phyloP scores from a whole-genome alignment of 805 yeast genomes.

The Cyberlindnera mississippiensis region DNA sequence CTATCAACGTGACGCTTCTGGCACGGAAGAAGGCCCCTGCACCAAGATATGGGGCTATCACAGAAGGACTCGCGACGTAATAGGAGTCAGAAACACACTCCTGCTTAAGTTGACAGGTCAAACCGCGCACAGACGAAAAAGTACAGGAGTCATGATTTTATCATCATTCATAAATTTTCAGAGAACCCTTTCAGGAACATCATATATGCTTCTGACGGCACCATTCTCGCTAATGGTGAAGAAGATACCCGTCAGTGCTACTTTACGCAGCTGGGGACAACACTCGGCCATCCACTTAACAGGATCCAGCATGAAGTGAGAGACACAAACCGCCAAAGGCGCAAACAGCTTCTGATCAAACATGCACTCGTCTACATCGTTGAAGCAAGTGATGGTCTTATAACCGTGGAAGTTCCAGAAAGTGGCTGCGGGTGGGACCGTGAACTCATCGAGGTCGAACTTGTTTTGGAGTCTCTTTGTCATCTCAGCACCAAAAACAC shows the following conservation, averaged over 20 bases:
- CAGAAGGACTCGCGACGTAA: no score
- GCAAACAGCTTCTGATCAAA: constrained; percentile 42
- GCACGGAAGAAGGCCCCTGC: no score
- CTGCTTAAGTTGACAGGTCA: no score
- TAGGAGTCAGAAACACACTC: no score
- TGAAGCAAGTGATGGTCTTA: constrained; percentile 37
- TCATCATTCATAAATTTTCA: neutral
- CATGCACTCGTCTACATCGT: constrained; percentile 34
- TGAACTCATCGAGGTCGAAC: constrained; percentile 31
- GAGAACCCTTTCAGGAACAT: constrained; percentile 10
- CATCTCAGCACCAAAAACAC: constrained; percentile 45
- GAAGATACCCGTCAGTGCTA: constrained; percentile 39
- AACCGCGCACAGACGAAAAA: no score
- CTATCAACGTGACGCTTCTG: no score
- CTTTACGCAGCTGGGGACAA: constrained; percentile 33
- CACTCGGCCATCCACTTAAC: constrained; percentile 32
- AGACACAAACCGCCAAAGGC: constrained; percentile 36
- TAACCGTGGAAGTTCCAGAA: constrained; percentile 50
- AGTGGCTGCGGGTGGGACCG: constrained; percentile 31
- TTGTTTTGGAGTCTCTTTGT: constrained; percentile 31
- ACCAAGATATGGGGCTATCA: no score
- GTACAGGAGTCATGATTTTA: no score
- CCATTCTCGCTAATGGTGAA: constrained; percentile 28
- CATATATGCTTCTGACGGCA: constrained; percentile 26
- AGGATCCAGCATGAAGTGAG: constrained; percentile 45